phyloP scores from a whole-genome alignment of 2,329 filamentous ascomycete genomes.

The Coniochaeta hoffmannii region DNA sequence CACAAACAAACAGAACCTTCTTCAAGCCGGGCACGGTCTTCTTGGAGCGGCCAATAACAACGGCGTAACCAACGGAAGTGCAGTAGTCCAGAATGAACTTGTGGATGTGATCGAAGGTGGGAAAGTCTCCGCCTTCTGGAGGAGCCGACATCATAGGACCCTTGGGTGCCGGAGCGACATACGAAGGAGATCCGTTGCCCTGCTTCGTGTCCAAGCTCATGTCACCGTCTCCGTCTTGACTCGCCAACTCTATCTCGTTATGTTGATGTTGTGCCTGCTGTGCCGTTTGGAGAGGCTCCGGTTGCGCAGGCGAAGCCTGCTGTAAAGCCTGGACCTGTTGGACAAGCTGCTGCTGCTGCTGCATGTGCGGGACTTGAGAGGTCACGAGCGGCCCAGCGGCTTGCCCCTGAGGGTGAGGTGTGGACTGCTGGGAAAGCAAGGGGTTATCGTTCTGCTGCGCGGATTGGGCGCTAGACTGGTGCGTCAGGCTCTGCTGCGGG shows the following conservation, averaged over 20 bases:
- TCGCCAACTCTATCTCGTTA: constrained; percentile 47
- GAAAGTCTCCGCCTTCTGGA: constrained; percentile 56
- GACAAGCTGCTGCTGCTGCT: constrained; percentile 24
- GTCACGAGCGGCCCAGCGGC: constrained; percentile 18
- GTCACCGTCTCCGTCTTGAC: constrained; percentile 35
- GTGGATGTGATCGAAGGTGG: constrained; percentile 57
- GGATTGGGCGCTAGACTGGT: constrained; percentile 29
- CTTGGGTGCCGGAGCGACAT: constrained; percentile 46
- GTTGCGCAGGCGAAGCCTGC: constrained; percentile 14
- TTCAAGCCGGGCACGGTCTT: constrained; percentile 61
- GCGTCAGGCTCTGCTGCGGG: constrained; percentile 10
- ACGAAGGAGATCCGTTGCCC: constrained; percentile 40
- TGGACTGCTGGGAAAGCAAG: constrained; percentile 34
- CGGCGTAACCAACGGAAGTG: constrained; percentile 59
- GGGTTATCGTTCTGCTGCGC: constrained; percentile 30
- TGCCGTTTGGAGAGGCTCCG: constrained; percentile 13
- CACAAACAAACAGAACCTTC: constrained; percentile 61
- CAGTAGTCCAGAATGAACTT: constrained; percentile 58
- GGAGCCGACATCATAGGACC: constrained; percentile 55
- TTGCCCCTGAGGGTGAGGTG: constrained; percentile 23
- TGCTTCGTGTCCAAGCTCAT: constrained; percentile 39
- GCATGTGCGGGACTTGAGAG: constrained; percentile 25
- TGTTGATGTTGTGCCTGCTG: constrained; percentile 32
- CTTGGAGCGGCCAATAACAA: constrained; percentile 61
- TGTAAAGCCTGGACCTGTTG: constrained; percentile 26